phyloP scores from a whole-genome alignment of 2,329 filamentous ascomycete species.

The Fusarium nelsonii region DNA sequence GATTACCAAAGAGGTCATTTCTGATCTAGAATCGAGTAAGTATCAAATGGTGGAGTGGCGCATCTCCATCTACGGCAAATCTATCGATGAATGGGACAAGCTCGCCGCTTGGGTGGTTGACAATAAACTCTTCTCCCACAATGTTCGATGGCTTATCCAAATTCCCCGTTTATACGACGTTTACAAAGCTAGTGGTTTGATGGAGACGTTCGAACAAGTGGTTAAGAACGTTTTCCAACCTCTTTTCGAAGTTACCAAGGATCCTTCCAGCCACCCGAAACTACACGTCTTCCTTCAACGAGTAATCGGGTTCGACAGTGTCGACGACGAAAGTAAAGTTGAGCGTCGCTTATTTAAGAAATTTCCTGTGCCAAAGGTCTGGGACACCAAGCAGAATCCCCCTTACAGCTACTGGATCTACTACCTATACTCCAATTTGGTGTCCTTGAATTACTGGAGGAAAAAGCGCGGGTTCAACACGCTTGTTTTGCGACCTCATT shows the following conservation, averaged over 20 bases:
- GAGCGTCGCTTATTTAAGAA: constrained; percentile 96
- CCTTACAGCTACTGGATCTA: constrained; percentile 99
- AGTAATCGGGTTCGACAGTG: constrained; percentile 96
- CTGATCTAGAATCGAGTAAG: constrained; percentile 97
- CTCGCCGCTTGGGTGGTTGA: constrained; percentile 97
- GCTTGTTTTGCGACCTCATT: constrained; percentile 91
- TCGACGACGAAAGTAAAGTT: constrained; percentile 97
- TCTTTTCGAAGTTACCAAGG: constrained; percentile 91
- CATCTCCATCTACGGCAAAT: constrained; percentile 95
- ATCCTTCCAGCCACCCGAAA: constrained; percentile 89
- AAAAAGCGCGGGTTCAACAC: constrained; percentile 96
- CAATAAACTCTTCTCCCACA: constrained; percentile 97
- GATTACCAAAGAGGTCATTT: constrained; percentile 97
- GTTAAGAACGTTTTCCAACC: constrained; percentile 93
- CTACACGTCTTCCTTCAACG: constrained; percentile 94
- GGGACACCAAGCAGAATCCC: constrained; percentile 94
- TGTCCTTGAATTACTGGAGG: constrained; percentile 91
- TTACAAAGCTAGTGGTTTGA: constrained; percentile 88
- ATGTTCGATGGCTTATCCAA: constrained; percentile 97
- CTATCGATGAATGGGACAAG: constrained; percentile 96
- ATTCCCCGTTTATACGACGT: constrained; percentile 95
- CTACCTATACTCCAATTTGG: constrained; percentile 93
- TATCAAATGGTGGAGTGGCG: constrained; percentile 99
- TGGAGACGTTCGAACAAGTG: constrained; percentile 91
- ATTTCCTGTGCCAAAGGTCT: constrained; percentile 89